These are phyloP conservation scores for Hylodesmum podocarpum DNA, from an alignment of 306 rosid genomes.

Conservation along the genomic window DNA sequence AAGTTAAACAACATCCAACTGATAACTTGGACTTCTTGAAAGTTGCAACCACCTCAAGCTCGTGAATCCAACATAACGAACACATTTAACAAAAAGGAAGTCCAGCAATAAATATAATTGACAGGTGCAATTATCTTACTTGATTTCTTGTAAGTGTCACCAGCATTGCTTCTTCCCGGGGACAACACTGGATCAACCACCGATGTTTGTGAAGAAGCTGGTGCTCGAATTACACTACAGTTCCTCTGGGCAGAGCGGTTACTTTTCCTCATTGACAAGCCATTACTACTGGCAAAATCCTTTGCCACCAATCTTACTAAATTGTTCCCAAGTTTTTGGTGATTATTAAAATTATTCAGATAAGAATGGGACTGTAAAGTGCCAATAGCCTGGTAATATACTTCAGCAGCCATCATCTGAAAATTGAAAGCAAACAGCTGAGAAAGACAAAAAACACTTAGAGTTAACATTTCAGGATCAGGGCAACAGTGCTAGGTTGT, in stretches of 20 bases:
- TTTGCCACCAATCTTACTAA: conserved; percentile 46
- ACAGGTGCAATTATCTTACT: conserved; percentile 45
- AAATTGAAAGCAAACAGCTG: conserved; percentile 22
- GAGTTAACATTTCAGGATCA: conserved; percentile 5
- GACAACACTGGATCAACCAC: conserved; percentile 66
- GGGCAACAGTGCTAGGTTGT: not conserved
- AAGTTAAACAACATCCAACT: conserved; percentile 15
- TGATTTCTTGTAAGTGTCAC: conserved; percentile 71
- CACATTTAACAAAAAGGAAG: not conserved
- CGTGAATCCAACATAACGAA: conserved; percentile 13
- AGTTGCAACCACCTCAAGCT: not conserved
- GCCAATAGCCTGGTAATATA: conserved; percentile 59
- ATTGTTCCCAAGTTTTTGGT: conserved; percentile 41
- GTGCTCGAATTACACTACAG: conserved; percentile 49
- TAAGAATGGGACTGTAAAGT: conserved; percentile 42
- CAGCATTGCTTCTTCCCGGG: conserved; percentile 54
- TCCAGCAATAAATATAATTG: not conserved
- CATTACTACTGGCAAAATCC: conserved; percentile 46
- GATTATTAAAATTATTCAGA: conserved; percentile 29
- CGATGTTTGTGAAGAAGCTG: conserved; percentile 66
- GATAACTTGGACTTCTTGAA: conserved; percentile 17
- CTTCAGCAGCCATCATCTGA: conserved; percentile 89
- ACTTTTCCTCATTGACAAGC: conserved; percentile 47
- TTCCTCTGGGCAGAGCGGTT: conserved; percentile 30
- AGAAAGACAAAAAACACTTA: conserved; percentile 14